Base-by-base conservation (phyloP, 2,329 filamentous ascomycete genomes). In the Epichloe baconii region DNA sequence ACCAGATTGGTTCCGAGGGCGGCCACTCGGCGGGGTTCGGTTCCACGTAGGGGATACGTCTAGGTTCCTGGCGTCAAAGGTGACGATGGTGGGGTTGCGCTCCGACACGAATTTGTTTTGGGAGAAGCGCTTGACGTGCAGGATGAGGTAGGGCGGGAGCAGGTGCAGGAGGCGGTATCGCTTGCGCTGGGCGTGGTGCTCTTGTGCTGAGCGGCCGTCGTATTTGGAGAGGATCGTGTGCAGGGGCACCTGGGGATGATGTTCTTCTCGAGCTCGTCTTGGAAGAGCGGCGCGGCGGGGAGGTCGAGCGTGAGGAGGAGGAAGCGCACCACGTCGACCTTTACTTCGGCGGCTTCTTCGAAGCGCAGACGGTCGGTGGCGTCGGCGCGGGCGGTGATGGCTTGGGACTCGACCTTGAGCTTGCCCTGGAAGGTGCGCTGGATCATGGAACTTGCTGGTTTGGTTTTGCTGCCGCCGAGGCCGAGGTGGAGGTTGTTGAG, bases 21-120 rank as follows among this genome's bases (percentile, higher is more conserved):
- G 83, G 78, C 66, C 85, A 81, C 38, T 85, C 64, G 5, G 75
- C 69, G 0, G 88, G 86, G 61, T 90, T 88, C 0, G 91, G 90
- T 69, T 97, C 88, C 12, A 95, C 88, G 61, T 93, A 97, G 0
- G 90, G 89, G 83, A 78, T 74, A 96, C 83, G 65, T 98, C 89
- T 8, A 98, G 80, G 42, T 84, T 63, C 54, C 84, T 78, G 4
- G 88, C 85, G 56, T 91, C 88, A 67, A 97, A 98, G 0, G 91
- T 97, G 56, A 98, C 93, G 62, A 98, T 98, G 10, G 93, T 98
- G 1, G 91, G 93, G 66, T 98, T 98, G 48, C 93, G 86, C 70
- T 97, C 91, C 2, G 85, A 80, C 19, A 98, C 87, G 63, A 98
- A 98, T 66, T 96, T 95, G 74, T 98, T 98, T 58, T 86, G 83